These are phyloP conservation scores for Diaporthe eres DNA, from an alignment of 2,329 filamentous ascomycete genomes.

Conservation along the genomic window DNA sequence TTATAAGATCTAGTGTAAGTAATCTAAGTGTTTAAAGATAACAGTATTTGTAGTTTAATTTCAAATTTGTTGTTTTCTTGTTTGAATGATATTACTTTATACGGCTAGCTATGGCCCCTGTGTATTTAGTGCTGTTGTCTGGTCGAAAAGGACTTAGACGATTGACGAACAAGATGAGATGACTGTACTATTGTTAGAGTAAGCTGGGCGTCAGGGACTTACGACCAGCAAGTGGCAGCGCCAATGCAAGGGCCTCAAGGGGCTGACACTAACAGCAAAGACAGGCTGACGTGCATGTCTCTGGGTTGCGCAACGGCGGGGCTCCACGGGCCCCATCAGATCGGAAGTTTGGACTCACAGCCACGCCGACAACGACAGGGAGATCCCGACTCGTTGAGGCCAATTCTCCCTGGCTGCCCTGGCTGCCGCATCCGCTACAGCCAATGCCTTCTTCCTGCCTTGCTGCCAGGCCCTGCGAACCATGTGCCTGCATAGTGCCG, in stretches of 20 bases:
- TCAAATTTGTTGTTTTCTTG: too few relatives aligned
- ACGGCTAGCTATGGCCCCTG: neutral
- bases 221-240: neutral
- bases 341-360: conserved; percentile 29
- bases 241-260: neutral
- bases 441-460: conserved; percentile 4
- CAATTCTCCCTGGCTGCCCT: neutral
- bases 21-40: too few relatives aligned
- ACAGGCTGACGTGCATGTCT: conserved; percentile 23
- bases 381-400: conserved; percentile 17
- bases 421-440: neutral
- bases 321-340: conserved; percentile 15
- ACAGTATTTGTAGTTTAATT: too few relatives aligned
- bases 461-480: conserved; percentile 8
- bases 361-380: conserved; percentile 28
- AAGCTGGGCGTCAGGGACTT: neutral
- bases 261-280: conserved; percentile 24
- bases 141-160: too few relatives aligned
- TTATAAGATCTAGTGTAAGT: too few relatives aligned
- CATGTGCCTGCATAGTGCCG: conserved; percentile 5
- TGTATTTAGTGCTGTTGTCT: neutral
- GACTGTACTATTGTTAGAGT: neutral
- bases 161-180: neutral
- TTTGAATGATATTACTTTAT: neutral
- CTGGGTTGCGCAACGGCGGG: conserved; percentile 17